Conservation (phyloP, 805 yeast genomes). For the Ogataea chonburiensis region DNA sequence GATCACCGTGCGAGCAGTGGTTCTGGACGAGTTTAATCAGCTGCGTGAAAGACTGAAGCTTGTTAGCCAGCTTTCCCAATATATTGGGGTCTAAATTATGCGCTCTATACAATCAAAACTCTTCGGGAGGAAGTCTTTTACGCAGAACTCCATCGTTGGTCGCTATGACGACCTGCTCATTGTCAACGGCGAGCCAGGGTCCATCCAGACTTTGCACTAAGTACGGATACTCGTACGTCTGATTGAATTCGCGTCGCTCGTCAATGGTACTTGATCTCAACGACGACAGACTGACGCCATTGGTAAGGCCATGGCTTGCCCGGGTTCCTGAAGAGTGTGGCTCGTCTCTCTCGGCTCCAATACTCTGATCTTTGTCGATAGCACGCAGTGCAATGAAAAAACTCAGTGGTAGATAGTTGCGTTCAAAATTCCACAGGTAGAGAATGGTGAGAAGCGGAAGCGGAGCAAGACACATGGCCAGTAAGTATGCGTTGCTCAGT, state of each 20-base stretch:
- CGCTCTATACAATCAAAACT: slow-evolving; percentile 17
- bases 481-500: slow-evolving; percentile 71
- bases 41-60: slow-evolving; percentile 22
- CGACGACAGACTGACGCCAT: slow-evolving; percentile 16
- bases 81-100: slow-evolving; percentile 7
- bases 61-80: slow-evolving; percentile 23
- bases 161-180: slow-evolving; percentile 50
- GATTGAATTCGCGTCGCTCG: slow-evolving; percentile 70
- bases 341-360: background rate
- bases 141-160: slow-evolving; percentile 37
- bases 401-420: slow-evolving; percentile 75
- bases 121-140: slow-evolving; percentile 29
- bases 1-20: slow-evolving; percentile 20
- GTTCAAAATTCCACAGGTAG: slow-evolving; percentile 77
- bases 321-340: background rate
- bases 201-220: slow-evolving; percentile 72
- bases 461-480: slow-evolving; percentile 73
- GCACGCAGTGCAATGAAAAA: slow-evolving; percentile 86
- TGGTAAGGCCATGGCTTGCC: slow-evolving; percentile 3
- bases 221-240: slow-evolving; percentile 76
- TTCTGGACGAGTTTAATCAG: slow-evolving; percentile 30
- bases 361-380: slow-evolving; percentile 34
- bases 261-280: slow-evolving; percentile 58
- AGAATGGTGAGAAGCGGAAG: slow-evolving; percentile 67
- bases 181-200: slow-evolving; percentile 76